Evolutionary conservation across 2,329 filamentous ascomycete species (phyloP), one percentile per base, ranked within the genome.

Genomic region (Epichloe gansuensis): DNA sequence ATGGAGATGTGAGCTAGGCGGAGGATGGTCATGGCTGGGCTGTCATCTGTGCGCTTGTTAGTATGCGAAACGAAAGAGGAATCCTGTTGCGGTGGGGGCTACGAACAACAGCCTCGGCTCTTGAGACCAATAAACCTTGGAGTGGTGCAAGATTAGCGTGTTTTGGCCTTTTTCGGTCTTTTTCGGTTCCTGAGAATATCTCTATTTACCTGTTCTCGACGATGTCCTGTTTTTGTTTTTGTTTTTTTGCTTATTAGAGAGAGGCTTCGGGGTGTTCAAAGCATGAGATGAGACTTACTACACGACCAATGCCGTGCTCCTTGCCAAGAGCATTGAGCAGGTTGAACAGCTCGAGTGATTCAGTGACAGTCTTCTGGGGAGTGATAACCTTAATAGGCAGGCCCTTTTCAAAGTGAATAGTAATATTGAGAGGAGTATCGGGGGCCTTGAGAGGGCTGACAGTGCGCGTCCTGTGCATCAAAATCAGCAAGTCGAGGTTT

Each of bases 1-100:
- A 51, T 39, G 34, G 34, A 39, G n/a, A 45, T 34, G 35, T 51
- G 49, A 7, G 49, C 49, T 13, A 35, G 42, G 7, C 42, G 42
- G n/a, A 46, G 42, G 4, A 51, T 51, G 12, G 49, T 51, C 49
- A 51, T 39, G 42, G 35, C 49, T 9, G 49, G 49, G 36, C 21
- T 51, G 49, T 51, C 49, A 27, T 51, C 46, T 47, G 46, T 27
- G 5, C 8, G 21, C 13, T 27, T 5, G 7, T 47, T 13, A 47
- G 46, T 7, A 47, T 23, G 35, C 7, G 8, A 7, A 39, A 17
- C 27, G 27, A 9, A 11, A 31, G 27, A 15, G 21, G 36, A 15
- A 11, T 38, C 43, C 13, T 11, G n/a, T 2, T 5, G 23, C 6
- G 17, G 17, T 17, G 11, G n/a, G 17, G 6, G 5, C 11, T 47